These are phyloP conservation scores for Geotrichum siamense DNA, from an alignment of 1,139 yeast species.

Conservation along the genomic window DNA sequence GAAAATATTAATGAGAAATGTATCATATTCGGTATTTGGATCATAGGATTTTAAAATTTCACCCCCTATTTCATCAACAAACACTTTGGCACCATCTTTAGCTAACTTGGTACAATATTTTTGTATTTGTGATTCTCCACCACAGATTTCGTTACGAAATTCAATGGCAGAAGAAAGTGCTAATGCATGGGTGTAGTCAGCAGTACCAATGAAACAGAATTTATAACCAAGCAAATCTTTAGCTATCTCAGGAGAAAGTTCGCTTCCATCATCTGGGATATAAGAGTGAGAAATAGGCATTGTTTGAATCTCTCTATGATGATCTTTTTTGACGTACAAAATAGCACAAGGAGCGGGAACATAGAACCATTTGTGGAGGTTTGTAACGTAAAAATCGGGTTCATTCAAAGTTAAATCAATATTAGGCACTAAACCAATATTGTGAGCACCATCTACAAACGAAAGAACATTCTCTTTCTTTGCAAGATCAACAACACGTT, in stretches of 20 bases:
- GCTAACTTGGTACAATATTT: conserved; percentile 46
- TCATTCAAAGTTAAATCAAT: conserved; percentile 40
- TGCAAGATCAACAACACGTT: conserved; percentile 44
- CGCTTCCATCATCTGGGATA: conserved; percentile 16
- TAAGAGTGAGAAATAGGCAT: conserved; percentile 45
- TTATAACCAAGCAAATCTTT: conserved; percentile 25
- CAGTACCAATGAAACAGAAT: conserved; percentile 36
- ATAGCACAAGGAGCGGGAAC: conserved; percentile 55
- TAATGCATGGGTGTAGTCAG: conserved; percentile 33
- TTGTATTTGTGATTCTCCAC: conserved; percentile 52
- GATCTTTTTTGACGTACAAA: conserved; percentile 49
- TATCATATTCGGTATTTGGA: conserved; percentile 27
- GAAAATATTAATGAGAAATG: conserved; percentile 45
- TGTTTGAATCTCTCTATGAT: conserved; percentile 48
- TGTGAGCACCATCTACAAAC: conserved; percentile 68
- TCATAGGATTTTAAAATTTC: conserved; percentile 37
- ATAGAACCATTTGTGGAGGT: conserved; percentile 64
- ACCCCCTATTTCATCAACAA: conserved; percentile 34
- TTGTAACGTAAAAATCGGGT: conserved; percentile 59
- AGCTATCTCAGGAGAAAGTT: conserved; percentile 13
- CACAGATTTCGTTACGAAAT: conserved; percentile 50
- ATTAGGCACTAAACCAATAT: conserved; percentile 47
- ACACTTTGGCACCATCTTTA: conserved; percentile 37
- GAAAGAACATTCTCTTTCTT: conserved; percentile 44
- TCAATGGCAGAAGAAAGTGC: conserved; percentile 41